Conservation (phyloP, 352 stramenopile genomes). For the Phytophthora cactorum region DNA sequence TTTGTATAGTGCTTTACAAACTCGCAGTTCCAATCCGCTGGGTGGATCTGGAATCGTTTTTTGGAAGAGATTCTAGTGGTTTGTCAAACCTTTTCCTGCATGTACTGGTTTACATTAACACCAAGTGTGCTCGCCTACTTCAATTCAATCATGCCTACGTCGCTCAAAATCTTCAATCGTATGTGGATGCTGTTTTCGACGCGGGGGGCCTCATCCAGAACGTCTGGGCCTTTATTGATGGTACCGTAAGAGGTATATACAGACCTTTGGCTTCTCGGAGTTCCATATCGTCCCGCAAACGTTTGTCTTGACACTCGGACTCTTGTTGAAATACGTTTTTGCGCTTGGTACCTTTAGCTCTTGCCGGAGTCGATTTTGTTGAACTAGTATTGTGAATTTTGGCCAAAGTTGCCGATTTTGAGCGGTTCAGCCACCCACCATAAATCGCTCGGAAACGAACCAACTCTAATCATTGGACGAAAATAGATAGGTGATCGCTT, state of each 20-base stretch:
- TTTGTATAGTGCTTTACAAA: conserved; percentile 21
- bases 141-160: conserved; percentile 10
- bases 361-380: background rate
- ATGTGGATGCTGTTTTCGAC: conserved; percentile 20
- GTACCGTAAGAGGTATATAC: conserved; percentile 5
- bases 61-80: conserved; percentile 8
- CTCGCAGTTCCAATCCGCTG: conserved; percentile 9
- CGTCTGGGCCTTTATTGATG: conserved; percentile 19
- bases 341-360: background rate
- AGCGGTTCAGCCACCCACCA: too few relatives aligned
- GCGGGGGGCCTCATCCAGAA: background rate
- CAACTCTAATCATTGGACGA: too few relatives aligned
- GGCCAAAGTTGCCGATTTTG: too few relatives aligned
- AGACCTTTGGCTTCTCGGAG: background rate
- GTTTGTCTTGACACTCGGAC: background rate
- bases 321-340: too few relatives aligned
- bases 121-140: conserved; percentile 1
- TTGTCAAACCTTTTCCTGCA: conserved; percentile 24
- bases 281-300: background rate
- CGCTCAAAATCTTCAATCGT: conserved; percentile 5
- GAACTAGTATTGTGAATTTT: too few relatives aligned
- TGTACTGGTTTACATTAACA: conserved; percentile 1
- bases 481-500: too few relatives aligned
- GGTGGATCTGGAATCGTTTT: conserved; percentile 6
- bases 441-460: too few relatives aligned